phyloP scores from a whole-genome alignment of 371 early-diverging fungal species.

The Mortierella sp. region DNA sequence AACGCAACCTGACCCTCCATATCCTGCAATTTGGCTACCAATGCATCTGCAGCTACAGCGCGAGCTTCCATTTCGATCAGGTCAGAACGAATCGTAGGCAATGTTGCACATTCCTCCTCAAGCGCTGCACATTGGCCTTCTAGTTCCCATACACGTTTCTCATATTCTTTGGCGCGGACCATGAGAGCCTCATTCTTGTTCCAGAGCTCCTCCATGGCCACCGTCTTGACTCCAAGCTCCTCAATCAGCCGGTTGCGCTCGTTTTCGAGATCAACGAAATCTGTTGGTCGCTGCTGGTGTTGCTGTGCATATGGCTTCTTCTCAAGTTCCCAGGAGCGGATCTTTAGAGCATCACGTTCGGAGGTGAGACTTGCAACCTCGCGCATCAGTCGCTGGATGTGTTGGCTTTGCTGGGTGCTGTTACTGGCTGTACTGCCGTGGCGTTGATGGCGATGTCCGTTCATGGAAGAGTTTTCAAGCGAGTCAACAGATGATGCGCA shows the following conservation, averaged over 20 bases:
- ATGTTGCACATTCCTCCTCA: slow-evolving; percentile 26
- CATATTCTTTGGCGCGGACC: slow-evolving; percentile 44
- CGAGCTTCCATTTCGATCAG: slow-evolving; percentile 52
- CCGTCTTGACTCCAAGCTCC: slow-evolving; percentile 44
- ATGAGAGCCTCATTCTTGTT: slow-evolving; percentile 43
- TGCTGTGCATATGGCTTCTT: slow-evolving; percentile 43
- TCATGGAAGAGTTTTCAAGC: slow-evolving; percentile 36
- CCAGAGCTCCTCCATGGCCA: slow-evolving; percentile 50
- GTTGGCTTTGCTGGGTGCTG: slow-evolving; percentile 20
- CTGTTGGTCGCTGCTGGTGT: slow-evolving; percentile 38
- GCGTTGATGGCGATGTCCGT: slow-evolving; percentile 30
- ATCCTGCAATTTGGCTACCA: slow-evolving; percentile 43
- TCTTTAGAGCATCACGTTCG: slow-evolving; percentile 50
- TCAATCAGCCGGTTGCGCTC: slow-evolving; percentile 49
- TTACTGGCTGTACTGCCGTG: slow-evolving; percentile 2
- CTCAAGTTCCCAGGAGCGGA: slow-evolving; percentile 37
- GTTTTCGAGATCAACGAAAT: slow-evolving; percentile 48
- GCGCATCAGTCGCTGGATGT: slow-evolving; percentile 27
- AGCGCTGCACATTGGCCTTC: slow-evolving; percentile 35
- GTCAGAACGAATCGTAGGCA: slow-evolving; percentile 31
- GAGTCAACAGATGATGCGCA: slow-evolving; percentile 42
- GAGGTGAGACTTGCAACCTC: slow-evolving; percentile 35
- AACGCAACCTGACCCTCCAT: slow-evolving; percentile 44
- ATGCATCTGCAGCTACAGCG: slow-evolving; percentile 38
- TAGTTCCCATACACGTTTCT: slow-evolving; percentile 54